Evolutionary conservation across 805 yeast genomes (phyloP).

Genomic region (Cyberlindnera mrakii): DNA sequence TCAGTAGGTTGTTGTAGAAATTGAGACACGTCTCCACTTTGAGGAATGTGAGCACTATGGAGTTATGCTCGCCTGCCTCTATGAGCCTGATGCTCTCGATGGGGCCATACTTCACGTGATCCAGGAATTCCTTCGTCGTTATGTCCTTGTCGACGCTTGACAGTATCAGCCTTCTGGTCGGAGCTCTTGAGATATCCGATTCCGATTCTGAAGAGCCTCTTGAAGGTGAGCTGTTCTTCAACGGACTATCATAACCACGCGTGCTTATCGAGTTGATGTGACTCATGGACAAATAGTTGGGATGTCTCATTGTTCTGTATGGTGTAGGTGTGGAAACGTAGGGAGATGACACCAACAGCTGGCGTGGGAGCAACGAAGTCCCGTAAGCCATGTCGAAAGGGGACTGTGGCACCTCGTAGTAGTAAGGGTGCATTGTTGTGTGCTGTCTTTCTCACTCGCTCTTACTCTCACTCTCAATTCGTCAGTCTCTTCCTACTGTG

Average conservation of each 20-base stretch:
- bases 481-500: no score
- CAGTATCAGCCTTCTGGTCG: conserved; percentile 23
- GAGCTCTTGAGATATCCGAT: conserved; percentile 8
- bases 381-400: conserved; percentile 59
- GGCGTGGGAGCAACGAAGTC: conserved; percentile 57
- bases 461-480: no score
- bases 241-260: no score
- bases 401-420: conserved; percentile 31
- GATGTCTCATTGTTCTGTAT: no score
- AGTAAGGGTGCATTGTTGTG: conserved; percentile 1
- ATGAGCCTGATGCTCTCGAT: conserved; percentile 50
- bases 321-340: conserved; percentile 30
- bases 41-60: conserved; percentile 20
- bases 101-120: conserved; percentile 51
- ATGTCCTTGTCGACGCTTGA: conserved; percentile 14
- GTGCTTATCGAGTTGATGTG: no score
- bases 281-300: no score
- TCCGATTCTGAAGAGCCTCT: neutral
- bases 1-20: conserved; percentile 32
- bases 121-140: conserved; percentile 29
- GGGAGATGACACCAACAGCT: conserved; percentile 55
- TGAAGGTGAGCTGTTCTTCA: no score
- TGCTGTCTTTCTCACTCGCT: neutral
- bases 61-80: conserved; percentile 21
- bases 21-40: conserved; percentile 30